phyloP scores from a whole-genome alignment of 2,329 filamentous ascomycete genomes.

The Chlorencoelia australis region DNA sequence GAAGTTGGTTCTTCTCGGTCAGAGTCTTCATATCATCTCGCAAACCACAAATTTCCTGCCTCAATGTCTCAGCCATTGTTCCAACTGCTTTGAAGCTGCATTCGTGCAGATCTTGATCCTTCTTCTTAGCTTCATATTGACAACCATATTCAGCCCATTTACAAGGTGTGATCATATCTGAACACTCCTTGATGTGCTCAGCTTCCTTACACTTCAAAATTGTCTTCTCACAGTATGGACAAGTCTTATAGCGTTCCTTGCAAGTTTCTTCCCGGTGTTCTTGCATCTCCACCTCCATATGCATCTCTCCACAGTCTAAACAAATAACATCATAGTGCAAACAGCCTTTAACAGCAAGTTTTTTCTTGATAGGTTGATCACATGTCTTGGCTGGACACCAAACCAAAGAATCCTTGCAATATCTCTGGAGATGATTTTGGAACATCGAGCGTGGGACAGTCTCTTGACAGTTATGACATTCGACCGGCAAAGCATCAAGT shows the following conservation, averaged over 20 bases:
- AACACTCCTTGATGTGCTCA: slow-evolving; percentile 35
- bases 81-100: slow-evolving; percentile 46
- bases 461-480: slow-evolving; percentile 48
- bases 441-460: slow-evolving; percentile 43
- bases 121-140: slow-evolving; percentile 30
- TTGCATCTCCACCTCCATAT: slow-evolving; percentile 38
- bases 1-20: slow-evolving; percentile 30
- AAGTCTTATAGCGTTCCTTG: slow-evolving; percentile 25
- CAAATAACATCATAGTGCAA: slow-evolving; percentile 43
- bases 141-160: slow-evolving; percentile 42
- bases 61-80: slow-evolving; percentile 37
- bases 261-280: slow-evolving; percentile 39
- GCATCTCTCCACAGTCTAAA: slow-evolving; percentile 38
- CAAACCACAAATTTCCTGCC: slow-evolving; percentile 31
- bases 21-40: slow-evolving; percentile 37
- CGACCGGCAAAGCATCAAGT: slow-evolving; percentile 48
- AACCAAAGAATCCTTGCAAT: slow-evolving; percentile 46
- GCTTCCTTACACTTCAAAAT: slow-evolving; percentile 19
- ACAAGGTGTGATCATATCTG: slow-evolving; percentile 33
- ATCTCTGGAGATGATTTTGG: slow-evolving; percentile 43
- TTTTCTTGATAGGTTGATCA: slow-evolving; percentile 39
- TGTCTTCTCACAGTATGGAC: slow-evolving; percentile 20
- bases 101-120: slow-evolving; percentile 35
- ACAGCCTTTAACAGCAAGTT: slow-evolving; percentile 42
- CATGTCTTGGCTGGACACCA: slow-evolving; percentile 42